Base-by-base conservation (phyloP, 108 stramenopile genomes). In the Skeletonema potamos region DNA sequence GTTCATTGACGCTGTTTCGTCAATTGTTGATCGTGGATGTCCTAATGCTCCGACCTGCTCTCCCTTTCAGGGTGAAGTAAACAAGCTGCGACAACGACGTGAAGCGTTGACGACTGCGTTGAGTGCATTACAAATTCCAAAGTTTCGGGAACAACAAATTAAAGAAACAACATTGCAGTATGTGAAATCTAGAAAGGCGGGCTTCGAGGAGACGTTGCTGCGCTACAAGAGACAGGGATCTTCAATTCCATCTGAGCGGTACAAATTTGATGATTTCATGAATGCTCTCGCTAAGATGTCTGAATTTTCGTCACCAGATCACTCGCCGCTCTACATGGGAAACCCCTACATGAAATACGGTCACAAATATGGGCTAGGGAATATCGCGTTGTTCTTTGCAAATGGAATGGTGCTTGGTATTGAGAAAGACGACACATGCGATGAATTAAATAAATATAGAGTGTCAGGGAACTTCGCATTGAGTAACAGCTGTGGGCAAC, bases 341-440 rank as follows among this genome's bases (percentile, higher is more conserved):
- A 44, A 74, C 17, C 74, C 73, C 5, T 74, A 28, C 68, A 75
- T 76, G 74, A 68, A 18, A 43, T 4, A 79, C 48, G 72, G 66
- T 11, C 78, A 73, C 46, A 78, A 78, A 54, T 73, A 76, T 33
- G 75, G 69, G 9, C 32, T 76, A 12, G 75, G 62, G 1, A 77
- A 77, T 34, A 72, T 77, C 20, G 70, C 71, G 10, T 39, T 67
- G 11, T 77, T 77, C 64, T 51, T 77, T 58, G 70, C 76, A 13
- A 72, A 65, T 43, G 76, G 81, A 1, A 54, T 82, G 28, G 41
- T 77, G 6, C 37, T 60, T 32, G 73, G 71, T 39, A 77, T 82
- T 17, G 71, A 77, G 54, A 73, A 77, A 18, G 73, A 74, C 39
- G 80, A 81, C 11, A 33, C 74, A 6, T 81, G 80, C 48, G 70